phyloP scores from a whole-genome alignment of 2,329 filamentous ascomycete species.

The Diaporthe sp. region DNA sequence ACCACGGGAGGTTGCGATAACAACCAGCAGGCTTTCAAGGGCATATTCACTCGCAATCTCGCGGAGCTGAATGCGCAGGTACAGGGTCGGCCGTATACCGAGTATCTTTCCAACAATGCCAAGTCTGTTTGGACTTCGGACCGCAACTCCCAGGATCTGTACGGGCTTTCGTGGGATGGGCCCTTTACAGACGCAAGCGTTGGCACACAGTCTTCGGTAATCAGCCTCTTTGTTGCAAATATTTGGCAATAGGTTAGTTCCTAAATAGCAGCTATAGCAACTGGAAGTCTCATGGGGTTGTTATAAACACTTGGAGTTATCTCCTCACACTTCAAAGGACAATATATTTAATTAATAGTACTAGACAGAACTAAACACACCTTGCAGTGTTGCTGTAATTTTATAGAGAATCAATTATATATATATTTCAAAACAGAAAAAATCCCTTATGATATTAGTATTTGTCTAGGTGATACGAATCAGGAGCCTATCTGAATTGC shows the following conservation, averaged over 20 bases:
- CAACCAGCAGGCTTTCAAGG: slow-evolving; percentile 74
- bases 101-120: slow-evolving; percentile 43
- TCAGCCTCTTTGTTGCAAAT: slow-evolving; percentile 39
- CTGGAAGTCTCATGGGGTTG: neutral
- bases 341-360: neutral
- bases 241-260: slow-evolving; percentile 12
- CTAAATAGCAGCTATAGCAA: neutral
- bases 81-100: slow-evolving; percentile 40
- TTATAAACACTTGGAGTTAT: neutral
- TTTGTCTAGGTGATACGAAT: too few species aligned
- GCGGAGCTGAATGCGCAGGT: slow-evolving; percentile 62
- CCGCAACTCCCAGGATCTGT: slow-evolving; percentile 38
- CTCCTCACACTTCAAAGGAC: neutral
- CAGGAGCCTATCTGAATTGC: too few species aligned
- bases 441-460: too few species aligned
- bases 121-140: slow-evolving; percentile 39
- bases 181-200: slow-evolving; percentile 38
- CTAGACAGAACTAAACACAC: neutral
- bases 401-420: too few species aligned
- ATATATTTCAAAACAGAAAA: too few species aligned
- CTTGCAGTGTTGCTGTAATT: too few species aligned
- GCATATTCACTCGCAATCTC: slow-evolving; percentile 76
- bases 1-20: slow-evolving; percentile 61
- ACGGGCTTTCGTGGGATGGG: slow-evolving; percentile 44
- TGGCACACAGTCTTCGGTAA: slow-evolving; percentile 36